phyloP scores from a whole-genome alignment of 2,329 filamentous ascomycete genomes.

The Scedosporium aurantiacum region DNA sequence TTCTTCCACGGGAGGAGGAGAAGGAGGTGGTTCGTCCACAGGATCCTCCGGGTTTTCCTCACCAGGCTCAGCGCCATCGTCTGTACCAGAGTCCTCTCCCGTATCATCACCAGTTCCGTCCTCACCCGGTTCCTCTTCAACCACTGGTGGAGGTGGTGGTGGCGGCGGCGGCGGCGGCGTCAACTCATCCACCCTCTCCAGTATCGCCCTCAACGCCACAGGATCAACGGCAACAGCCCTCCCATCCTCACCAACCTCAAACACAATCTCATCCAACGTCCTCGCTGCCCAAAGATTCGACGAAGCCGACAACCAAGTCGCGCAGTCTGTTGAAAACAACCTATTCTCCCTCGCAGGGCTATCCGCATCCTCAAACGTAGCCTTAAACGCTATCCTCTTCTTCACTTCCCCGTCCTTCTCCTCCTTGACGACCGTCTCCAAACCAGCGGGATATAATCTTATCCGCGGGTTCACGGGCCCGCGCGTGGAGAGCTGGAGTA shows the following conservation, averaged over 20 bases:
- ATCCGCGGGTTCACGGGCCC: conserved; percentile 4
- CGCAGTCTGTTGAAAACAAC: conserved; percentile 7
- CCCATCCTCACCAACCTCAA: background rate
- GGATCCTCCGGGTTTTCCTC: background rate
- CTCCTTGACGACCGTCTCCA: conserved; percentile 8
- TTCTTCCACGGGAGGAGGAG: background rate
- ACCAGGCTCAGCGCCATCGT: background rate
- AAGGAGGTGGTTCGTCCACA: background rate
- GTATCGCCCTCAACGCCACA: conserved; percentile 3
- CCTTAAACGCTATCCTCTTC: conserved; percentile 1
- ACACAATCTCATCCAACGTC: conserved; percentile 6
- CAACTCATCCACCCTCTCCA: conserved; percentile 1
- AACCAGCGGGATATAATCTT: conserved; percentile 1
- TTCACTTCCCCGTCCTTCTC: background rate
- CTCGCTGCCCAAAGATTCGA: conserved; percentile 2
- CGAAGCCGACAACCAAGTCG: conserved; percentile 4
- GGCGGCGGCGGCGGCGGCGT: background rate
- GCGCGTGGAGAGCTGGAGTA: background rate
- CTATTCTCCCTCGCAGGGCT: background rate
- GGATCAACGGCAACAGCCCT: conserved; percentile 5
- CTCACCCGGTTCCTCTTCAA: background rate
- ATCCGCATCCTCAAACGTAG: conserved; percentile 3
- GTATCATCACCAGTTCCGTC: background rate
- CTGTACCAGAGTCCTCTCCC: background rate
- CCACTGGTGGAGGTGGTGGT: background rate